phyloP scores from a whole-genome alignment of 805 yeast species.

The Wickerhamiella azyma region DNA sequence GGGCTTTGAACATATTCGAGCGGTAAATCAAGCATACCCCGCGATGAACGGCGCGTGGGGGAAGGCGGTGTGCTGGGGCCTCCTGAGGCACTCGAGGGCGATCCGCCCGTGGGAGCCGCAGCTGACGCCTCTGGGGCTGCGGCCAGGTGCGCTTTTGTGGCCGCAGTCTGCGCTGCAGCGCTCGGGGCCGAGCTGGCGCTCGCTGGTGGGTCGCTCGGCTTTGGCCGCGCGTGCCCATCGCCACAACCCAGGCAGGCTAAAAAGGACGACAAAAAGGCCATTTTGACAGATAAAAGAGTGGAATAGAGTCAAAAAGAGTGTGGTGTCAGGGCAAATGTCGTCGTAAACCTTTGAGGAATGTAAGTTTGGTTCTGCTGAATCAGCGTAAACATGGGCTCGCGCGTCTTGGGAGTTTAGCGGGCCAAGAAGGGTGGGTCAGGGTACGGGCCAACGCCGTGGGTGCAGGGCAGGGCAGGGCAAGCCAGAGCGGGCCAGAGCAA shows the following conservation, averaged over 20 bases:
- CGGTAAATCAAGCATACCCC: conserved; percentile 9
- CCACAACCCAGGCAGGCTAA: conserved; percentile 7
- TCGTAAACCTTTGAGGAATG: neutral
- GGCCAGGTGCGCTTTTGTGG: neutral
- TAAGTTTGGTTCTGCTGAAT: neutral
- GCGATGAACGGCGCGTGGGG: conserved; percentile 5
- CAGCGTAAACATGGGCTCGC: neutral
- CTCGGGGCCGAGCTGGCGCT: neutral
- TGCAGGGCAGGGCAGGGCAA: too few relatives aligned
- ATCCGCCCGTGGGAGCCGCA: too few relatives aligned
- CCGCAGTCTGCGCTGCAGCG: neutral
- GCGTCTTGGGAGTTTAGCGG: too few relatives aligned
- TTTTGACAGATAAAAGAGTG: neutral
- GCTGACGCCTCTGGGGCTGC: neutral
- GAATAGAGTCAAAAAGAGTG: conserved; percentile 6
- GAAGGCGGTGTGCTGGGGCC: neutral
- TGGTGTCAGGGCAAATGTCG: neutral
- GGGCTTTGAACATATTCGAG: conserved; percentile 10
- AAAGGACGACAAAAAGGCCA: conserved; percentile 7
- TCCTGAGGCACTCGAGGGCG: neutral
- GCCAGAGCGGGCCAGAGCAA: too few relatives aligned
- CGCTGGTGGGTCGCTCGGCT: neutral
- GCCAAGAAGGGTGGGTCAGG: too few relatives aligned
- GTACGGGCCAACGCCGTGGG: too few relatives aligned
- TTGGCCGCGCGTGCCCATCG: neutral